These are phyloP conservation scores for Collybiopsis confluens DNA, from an alignment of 768 basidiomycete genomes.

Conservation along the genomic window DNA sequence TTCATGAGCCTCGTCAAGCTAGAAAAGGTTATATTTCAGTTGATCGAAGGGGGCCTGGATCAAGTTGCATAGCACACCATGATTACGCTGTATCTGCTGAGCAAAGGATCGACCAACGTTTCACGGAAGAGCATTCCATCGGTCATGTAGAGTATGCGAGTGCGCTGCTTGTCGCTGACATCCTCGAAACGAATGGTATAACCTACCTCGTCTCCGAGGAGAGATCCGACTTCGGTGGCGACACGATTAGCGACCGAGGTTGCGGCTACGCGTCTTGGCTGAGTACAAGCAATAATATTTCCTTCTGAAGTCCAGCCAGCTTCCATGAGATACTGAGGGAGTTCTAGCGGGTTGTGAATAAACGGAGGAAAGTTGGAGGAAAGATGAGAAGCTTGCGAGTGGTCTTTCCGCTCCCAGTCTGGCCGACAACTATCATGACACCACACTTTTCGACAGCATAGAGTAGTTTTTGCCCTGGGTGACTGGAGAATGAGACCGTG, in stretches of 20 bases:
- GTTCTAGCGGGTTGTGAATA: slow-evolving; percentile 56
- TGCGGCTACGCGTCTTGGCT: slow-evolving; percentile 90
- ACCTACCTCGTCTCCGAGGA: slow-evolving; percentile 95
- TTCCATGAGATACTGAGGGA: slow-evolving; percentile 93
- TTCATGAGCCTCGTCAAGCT: slow-evolving; percentile 99
- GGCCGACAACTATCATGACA: slow-evolving; percentile 85
- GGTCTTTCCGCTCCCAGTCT: slow-evolving; percentile 97
- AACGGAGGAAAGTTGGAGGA: slow-evolving; percentile 8
- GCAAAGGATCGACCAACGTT: slow-evolving; percentile 84
- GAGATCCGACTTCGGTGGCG: slow-evolving; percentile 84
- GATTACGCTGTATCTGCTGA: slow-evolving; percentile 90
- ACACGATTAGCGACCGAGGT: slow-evolving; percentile 91
- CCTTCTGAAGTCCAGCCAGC: slow-evolving; percentile 88
- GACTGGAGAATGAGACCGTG: not conserved
- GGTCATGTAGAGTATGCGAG: slow-evolving; percentile 92
- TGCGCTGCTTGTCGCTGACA: slow-evolving; percentile 76
- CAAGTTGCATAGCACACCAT: slow-evolving; percentile 58
- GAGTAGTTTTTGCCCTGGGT: slow-evolving; percentile 69
- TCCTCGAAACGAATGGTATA: slow-evolving; percentile 98
- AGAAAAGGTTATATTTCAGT: slow-evolving; percentile 1
- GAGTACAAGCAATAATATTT: slow-evolving; percentile 86
- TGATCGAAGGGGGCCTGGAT: not conserved
- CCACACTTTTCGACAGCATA: slow-evolving; percentile 82
- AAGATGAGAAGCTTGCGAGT: slow-evolving; percentile 63
- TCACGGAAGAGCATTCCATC: slow-evolving; percentile 98